Base-by-base conservation (phyloP, 1,284 basidiomycete species). In the Golubevia pallescens region DNA sequence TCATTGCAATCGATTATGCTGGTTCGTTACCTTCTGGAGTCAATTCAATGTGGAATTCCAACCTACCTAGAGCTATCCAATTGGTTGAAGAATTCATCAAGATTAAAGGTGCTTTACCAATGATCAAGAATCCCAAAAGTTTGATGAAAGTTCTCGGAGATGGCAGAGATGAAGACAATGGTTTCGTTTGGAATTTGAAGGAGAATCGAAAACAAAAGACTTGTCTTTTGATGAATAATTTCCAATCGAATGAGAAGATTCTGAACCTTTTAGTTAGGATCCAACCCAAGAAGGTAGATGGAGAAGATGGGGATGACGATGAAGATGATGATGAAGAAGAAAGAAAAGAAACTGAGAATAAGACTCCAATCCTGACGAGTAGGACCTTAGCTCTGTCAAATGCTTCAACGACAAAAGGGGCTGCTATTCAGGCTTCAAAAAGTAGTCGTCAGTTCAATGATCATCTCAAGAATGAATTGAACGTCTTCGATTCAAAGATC, bases 1-100 rank as follows among this genome's bases (percentile, higher is more conserved):
- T 97, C 53, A 91, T 93, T 3, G 92, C 94, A 0, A 89, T 97
- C 65, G 95, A 99, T 86, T 95, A 93, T 79, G 91, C 92, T 2
- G 94, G 95, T 4, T 91, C 91, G 8, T 90, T 97, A 56, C 94
- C 96, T 0, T 89, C 91, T 5, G 91, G 94, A 0, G 90, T 96
- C 68, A 97, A 97, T 85, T 90, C 93, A 34, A 90, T 93, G 87
- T 92, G 95, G 85, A 97, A 97, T 80, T 89, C 91, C 1, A 80
- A 78, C 52, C 64, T 86, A 42, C 82, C 85, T 2, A 66, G 78
- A 20, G 74, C 80, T 3, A 77, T 87, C 20, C 66, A 74, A 23
- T 61, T 65, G 2, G 70, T 87, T 48, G 87, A 86, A 68, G 69
- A 63, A 6, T 75, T 81, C 32, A 74, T 85, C 54, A 85, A 85